Evolutionary conservation across 352 stramenopile species (phyloP).

Genomic region (Albugo candida): DNA sequence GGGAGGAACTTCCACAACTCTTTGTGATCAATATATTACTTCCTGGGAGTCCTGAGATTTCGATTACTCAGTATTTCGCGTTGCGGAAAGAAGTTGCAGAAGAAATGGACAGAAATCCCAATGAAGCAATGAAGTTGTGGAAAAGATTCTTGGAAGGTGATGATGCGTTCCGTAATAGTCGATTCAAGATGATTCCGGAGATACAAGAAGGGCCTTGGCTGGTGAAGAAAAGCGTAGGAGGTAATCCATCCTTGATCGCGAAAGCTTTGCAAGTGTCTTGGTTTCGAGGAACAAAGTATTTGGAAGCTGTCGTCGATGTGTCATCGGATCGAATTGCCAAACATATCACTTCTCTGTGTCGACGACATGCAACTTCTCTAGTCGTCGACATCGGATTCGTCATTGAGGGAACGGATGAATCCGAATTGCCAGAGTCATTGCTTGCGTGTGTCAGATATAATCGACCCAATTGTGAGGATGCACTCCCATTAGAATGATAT

Average conservation of each 20-base stretch:
- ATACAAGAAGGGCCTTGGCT: conserved; percentile 66
- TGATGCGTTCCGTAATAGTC: conserved; percentile 41
- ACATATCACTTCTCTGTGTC: conserved; percentile 56
- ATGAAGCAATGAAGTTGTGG: conserved; percentile 19
- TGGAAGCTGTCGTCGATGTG: conserved; percentile 64
- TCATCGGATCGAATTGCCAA: conserved; percentile 51
- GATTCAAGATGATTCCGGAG: conserved; percentile 62
- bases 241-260: conserved; percentile 56
- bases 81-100: conserved; percentile 13
- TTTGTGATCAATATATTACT: conserved; percentile 62
- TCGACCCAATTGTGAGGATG: conserved; percentile 20
- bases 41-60: conserved; percentile 37
- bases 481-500: too few species aligned
- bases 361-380: conserved; percentile 36
- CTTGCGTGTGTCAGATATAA: conserved; percentile 63
- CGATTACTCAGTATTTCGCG: conserved; percentile 60
- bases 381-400: conserved; percentile 70
- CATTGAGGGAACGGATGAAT: conserved; percentile 39
- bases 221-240: conserved; percentile 57
- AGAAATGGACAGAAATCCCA: background rate
- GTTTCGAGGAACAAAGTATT: conserved; percentile 34
- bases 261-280: conserved; percentile 42
- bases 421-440: conserved; percentile 61
- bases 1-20: conserved; percentile 34
- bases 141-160: conserved; percentile 37